Conservation (phyloP, 352 stramenopile genomes). For the Aphanomyces invadans region DNA sequence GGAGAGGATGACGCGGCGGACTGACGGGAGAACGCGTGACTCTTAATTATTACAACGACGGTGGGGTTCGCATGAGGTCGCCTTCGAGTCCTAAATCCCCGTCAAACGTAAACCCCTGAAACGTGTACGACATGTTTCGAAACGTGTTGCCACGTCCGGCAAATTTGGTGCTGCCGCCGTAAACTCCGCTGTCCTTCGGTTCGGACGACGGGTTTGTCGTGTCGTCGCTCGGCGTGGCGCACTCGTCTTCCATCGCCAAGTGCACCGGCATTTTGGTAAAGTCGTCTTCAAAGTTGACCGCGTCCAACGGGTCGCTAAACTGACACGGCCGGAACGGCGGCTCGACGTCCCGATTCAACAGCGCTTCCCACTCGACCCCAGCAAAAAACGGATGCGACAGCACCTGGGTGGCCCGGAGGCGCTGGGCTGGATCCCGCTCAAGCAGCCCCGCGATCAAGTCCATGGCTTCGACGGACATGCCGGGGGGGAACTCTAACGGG, state of each 20-base stretch:
- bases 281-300: constrained; percentile 78
- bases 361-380: constrained; percentile 72
- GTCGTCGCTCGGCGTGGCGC: not conserved
- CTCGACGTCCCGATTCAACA: constrained; percentile 67
- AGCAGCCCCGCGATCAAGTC: constrained; percentile 83
- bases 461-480: constrained; percentile 57
- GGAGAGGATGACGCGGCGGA: too few species aligned
- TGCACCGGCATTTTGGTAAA: constrained; percentile 70
- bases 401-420: constrained; percentile 84
- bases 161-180: constrained; percentile 35
- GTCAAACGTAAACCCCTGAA: constrained; percentile 78
- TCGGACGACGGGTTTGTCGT: not conserved
- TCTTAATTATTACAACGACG: constrained; percentile 9
- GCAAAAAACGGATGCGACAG: constrained; percentile 78
- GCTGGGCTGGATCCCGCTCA: constrained; percentile 85
- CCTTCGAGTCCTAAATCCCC: constrained; percentile 27
- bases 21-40: not conserved
- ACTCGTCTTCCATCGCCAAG: constrained; percentile 6
- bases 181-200: constrained; percentile 22
- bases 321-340: constrained; percentile 76
- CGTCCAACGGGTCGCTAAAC: constrained; percentile 75
- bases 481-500: constrained; percentile 64
- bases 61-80: not conserved
- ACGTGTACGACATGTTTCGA: constrained; percentile 80
- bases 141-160: constrained; percentile 48